Evolutionary conservation across 2,329 filamentous ascomycete species (phyloP).

Genomic region (Aspergillus felis): DNA sequence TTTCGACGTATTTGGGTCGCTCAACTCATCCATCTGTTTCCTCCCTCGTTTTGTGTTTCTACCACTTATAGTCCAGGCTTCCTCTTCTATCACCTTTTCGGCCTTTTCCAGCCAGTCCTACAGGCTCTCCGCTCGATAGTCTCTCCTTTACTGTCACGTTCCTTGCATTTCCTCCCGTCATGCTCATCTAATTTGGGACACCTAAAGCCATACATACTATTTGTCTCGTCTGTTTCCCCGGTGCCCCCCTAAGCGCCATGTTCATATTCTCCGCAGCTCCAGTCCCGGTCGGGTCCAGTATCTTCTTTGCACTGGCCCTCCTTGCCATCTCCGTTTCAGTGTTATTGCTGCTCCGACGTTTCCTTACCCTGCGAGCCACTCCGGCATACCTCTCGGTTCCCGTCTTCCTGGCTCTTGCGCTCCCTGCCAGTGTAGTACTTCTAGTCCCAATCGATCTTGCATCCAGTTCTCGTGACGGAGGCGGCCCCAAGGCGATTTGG

Average conservation of each 20-base stretch:
- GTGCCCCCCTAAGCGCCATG: constrained; percentile 23
- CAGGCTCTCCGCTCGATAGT: constrained; percentile 12
- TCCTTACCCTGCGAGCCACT: constrained; percentile 83
- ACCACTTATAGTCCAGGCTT: background rate
- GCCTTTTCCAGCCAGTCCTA: background rate
- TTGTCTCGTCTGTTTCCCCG: constrained; percentile 6
- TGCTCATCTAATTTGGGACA: constrained; percentile 8
- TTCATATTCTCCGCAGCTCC: constrained; percentile 29
- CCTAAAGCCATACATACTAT: constrained; percentile 9
- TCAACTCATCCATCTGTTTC: background rate
- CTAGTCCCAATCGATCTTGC: constrained; percentile 95
- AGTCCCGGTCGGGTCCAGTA: constrained; percentile 67
- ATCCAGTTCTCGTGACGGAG: constrained; percentile 71
- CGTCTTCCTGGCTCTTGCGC: constrained; percentile 91
- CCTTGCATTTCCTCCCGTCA: constrained; percentile 3
- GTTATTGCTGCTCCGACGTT: constrained; percentile 81
- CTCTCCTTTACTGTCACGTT: constrained; percentile 7
- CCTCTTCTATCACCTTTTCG: constrained; percentile 3
- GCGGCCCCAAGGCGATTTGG: constrained; percentile 78
- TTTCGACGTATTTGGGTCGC: background rate
- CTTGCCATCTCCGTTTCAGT: constrained; percentile 71
- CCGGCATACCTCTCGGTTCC: constrained; percentile 86
- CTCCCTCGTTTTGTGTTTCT: background rate
- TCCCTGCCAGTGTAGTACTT: constrained; percentile 85
- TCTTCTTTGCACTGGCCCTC: constrained; percentile 72